phyloP scores from a whole-genome alignment of 768 basidiomycete genomes.

The Mycena chlorophos region DNA sequence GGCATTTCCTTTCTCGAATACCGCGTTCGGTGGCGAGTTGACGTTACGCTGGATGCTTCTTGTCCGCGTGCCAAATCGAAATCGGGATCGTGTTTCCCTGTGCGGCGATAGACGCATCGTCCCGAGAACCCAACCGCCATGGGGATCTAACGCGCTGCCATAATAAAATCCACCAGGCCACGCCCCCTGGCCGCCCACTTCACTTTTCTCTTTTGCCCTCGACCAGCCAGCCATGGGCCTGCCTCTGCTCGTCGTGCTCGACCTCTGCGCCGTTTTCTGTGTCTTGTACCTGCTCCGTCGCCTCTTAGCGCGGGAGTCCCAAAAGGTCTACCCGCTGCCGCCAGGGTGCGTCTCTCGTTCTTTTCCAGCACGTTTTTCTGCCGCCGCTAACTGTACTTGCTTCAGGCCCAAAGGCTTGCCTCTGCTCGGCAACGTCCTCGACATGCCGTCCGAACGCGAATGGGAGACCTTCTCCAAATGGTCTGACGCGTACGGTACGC shows the following conservation, averaged over 20 bases:
- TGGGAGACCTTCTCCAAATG: constrained; percentile 56
- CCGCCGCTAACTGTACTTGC: constrained; percentile 35
- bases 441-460: constrained; percentile 50
- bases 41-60: no score
- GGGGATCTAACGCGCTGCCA: constrained; percentile 7
- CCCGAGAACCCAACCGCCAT: constrained; percentile 12
- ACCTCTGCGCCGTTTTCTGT: constrained; percentile 35
- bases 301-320: constrained; percentile 29
- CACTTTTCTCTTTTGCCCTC: constrained; percentile 21
- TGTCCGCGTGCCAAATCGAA: not conserved
- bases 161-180: constrained; percentile 13
- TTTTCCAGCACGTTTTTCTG: not conserved
- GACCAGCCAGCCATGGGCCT: constrained; percentile 33
- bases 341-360: constrained; percentile 7
- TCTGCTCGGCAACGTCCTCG: constrained; percentile 53
- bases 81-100: constrained; percentile 17
- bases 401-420: constrained; percentile 57
- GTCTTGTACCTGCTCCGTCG: constrained; percentile 37
- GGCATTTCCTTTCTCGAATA: no score
- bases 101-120: constrained; percentile 17
- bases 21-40: no score
- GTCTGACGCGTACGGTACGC: constrained; percentile 53
- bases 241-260: constrained; percentile 27
- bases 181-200: constrained; percentile 29
- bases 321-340: constrained; percentile 13